phyloP scores from a whole-genome alignment of 257 asterid genomes.

The Solanum pimpinellifolium region DNA sequence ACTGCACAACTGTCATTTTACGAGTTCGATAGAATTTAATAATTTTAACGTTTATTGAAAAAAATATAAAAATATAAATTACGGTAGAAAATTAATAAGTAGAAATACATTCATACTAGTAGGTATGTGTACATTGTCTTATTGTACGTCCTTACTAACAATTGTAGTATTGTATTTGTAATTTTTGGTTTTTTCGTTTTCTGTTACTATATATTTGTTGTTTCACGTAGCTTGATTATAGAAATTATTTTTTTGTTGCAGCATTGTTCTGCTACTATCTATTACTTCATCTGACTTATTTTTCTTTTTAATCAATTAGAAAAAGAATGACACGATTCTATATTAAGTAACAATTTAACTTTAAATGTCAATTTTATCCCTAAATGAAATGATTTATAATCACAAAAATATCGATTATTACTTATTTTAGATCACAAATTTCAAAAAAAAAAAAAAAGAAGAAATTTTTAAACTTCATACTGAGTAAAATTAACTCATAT shows the following conservation, averaged over 20 bases:
- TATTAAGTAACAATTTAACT: too few relatives aligned
- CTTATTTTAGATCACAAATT: background rate
- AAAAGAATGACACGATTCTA: too few relatives aligned
- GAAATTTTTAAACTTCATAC: too few relatives aligned
- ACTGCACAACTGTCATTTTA: constrained; percentile 26
- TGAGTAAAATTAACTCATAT: background rate
- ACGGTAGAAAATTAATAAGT: background rate
- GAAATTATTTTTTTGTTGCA: rapidly evolving
- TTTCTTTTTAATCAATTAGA: rapidly evolving
- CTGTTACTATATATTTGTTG: background rate
- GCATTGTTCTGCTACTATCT: background rate
- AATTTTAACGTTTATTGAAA: rapidly evolving
- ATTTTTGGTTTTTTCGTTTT: background rate
- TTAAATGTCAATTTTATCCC: background rate
- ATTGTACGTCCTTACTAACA: background rate
- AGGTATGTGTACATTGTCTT: background rate
- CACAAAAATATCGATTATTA: background rate
- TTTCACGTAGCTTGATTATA: background rate
- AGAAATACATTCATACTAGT: background rate
- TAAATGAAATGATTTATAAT: rapidly evolving
- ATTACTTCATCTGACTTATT: background rate
- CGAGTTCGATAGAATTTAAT: background rate
- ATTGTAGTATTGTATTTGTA: background rate
- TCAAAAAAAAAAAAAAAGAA: too few relatives aligned
- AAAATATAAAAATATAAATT: background rate